Conservation (phyloP, 176 grass and related monocot species). For the Aechmea fasciata region DNA sequence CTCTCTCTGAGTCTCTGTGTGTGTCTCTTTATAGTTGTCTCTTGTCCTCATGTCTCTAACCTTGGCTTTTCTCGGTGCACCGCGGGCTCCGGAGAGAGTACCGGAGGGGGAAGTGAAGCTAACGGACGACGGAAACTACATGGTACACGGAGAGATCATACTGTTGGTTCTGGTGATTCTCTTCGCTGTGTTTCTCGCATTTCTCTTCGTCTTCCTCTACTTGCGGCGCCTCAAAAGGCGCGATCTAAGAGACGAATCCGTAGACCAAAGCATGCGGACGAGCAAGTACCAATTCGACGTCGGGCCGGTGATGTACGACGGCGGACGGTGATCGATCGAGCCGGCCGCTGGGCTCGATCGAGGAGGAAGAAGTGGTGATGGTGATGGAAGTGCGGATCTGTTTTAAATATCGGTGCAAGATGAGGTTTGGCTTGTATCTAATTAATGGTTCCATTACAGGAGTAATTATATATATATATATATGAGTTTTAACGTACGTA, state of each 20-base stretch:
- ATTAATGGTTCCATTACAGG: too few species aligned
- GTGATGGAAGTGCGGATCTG: too few species aligned
- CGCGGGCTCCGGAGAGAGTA: slow-evolving; percentile 8
- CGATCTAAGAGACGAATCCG: background rate
- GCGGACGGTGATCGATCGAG: background rate
- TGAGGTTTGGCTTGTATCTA: too few species aligned
- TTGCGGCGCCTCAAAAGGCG: background rate
- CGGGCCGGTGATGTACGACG: background rate
- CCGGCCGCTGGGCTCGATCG: background rate
- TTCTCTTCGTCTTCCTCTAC: background rate
- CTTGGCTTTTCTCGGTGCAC: background rate
- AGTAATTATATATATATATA: too few species aligned
- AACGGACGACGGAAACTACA: slow-evolving; percentile 28
- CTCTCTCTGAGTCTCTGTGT: too few species aligned
- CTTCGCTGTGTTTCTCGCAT: slow-evolving; percentile 8
- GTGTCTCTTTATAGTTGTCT: background rate
- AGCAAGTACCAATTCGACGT: background rate
- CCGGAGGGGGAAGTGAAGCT: background rate
- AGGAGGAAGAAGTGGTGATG: too few species aligned
- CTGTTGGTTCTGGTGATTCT: slow-evolving; percentile 23
- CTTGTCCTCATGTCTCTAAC: background rate
- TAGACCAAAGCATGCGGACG: background rate
- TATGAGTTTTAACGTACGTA: too few species aligned
- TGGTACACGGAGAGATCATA: slow-evolving; percentile 22
- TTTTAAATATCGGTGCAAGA: too few species aligned